Evolutionary conservation across 345 rosid genomes (phyloP).

Genomic region (Mangifera indica): DNA sequence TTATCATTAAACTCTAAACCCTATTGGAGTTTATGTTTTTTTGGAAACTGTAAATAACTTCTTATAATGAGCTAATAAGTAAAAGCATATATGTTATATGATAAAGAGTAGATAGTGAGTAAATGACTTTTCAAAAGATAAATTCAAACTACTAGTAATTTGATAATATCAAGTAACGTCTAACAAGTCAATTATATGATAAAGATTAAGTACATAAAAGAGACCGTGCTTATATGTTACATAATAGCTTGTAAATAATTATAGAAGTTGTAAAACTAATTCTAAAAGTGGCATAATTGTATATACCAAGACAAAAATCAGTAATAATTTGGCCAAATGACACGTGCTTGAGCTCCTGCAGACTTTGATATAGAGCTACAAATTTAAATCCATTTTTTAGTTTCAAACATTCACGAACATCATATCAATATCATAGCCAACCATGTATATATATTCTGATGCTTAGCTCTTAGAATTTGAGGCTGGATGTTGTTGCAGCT

Average conservation of each 20-base stretch:
- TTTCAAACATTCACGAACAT: neutral
- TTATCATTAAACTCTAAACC: too few species aligned
- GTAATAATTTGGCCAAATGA: neutral
- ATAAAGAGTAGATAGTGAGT: too few species aligned
- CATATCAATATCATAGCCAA: neutral
- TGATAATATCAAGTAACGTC: too few species aligned
- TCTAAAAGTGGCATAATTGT: neutral
- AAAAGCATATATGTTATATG: too few species aligned
- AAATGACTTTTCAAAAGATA: too few species aligned
- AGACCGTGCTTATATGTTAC: too few species aligned
- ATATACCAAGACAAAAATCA: neutral
- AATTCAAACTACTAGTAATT: too few species aligned
- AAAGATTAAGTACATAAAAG: too few species aligned
- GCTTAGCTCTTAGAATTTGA: slow-evolving; percentile 49
- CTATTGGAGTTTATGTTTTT: too few species aligned
- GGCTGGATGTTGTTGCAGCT: slow-evolving; percentile 59
- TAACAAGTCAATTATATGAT: too few species aligned
- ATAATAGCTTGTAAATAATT: neutral
- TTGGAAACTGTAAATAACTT: too few species aligned
- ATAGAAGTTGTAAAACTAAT: neutral
- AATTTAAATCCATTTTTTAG: neutral
- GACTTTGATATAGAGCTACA: neutral
- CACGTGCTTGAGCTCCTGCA: neutral
- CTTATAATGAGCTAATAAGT: too few species aligned
- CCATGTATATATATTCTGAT: neutral